These are phyloP conservation scores for Fraxinus cuspidata DNA, from an alignment of 257 asterid genomes.

Conservation along the genomic window DNA sequence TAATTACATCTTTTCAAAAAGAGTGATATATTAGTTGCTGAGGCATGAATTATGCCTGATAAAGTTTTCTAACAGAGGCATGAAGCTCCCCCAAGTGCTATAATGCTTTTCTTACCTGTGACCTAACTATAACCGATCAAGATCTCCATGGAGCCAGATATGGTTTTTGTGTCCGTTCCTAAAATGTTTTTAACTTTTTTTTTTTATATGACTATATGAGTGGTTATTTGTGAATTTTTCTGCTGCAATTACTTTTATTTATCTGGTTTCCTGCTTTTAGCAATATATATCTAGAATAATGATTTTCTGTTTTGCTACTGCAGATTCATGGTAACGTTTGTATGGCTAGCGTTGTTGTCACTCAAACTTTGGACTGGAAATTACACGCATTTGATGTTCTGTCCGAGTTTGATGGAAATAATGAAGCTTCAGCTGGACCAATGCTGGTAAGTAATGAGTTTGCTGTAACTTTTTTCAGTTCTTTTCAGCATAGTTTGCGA, in stretches of 20 bases:
- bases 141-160: background rate
- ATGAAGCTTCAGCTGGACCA: slow-evolving; percentile 78
- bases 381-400: slow-evolving; percentile 95
- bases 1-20: background rate
- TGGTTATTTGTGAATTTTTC: slow-evolving; percentile 19
- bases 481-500: background rate
- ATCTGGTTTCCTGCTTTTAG: slow-evolving; percentile 21
- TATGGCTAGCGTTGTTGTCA: slow-evolving; percentile 95
- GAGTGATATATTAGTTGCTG: background rate
- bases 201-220: slow-evolving; percentile 9
- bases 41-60: background rate
- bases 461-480: slow-evolving; percentile 21
- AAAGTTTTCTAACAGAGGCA: background rate
- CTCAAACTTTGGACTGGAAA: slow-evolving; percentile 97
- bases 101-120: slow-evolving; percentile 3
- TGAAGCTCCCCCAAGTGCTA: background rate
- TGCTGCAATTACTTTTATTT: slow-evolving; percentile 9
- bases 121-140: slow-evolving; percentile 1
- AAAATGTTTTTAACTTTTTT: background rate
- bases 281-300: slow-evolving; percentile 2
- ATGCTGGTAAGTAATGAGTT: slow-evolving; percentile 72
- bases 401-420: slow-evolving; percentile 92
- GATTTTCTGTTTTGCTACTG: slow-evolving; percentile 31
- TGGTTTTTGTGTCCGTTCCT: background rate
- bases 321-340: slow-evolving; percentile 99